Base-by-base conservation (phyloP, 257 asterid species). In the Lithospermum erythrorhizon region DNA sequence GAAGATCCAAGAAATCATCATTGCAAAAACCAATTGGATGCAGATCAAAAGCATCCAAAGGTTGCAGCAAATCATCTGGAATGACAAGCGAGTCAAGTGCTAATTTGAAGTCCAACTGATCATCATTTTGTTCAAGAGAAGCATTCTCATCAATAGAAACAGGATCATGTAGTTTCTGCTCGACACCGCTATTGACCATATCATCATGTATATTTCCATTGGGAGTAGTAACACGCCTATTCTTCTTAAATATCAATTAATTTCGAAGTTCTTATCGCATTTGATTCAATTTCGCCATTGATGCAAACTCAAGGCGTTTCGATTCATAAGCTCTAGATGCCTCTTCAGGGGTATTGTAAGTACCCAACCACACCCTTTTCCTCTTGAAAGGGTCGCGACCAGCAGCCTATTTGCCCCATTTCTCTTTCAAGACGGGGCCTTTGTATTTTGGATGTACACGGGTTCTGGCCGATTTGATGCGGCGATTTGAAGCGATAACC, bases 321-420 rank as follows among this genome's bases (percentile, higher is more conserved):
- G 4, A 14, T 68, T 90, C 98, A 22, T 87, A 87, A 49, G 94
- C 98, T 18, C 52, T 23, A 0, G 94, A 76, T 2, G 98, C 96
- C 21, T 82, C 96, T 60, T 81, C 94, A 2, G 95, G 87, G 7
- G 95, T 80, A 20, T 56, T 53, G 65, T 69, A 83, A n/a, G 98
- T 90, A 7, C 98, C 98, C 74, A 90, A 59, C 96, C 98, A 90
- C 35, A 85, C 67, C 79, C 98, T 54, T 65, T 69, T 90, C 0
- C 77, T 81, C 76, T 68, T 57, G 29, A 78, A 66, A 0, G 96
- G 98, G 17, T 90, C 89, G 9, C 96, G 95, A 27, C 87, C 98
- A 0, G 98, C 96, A 1, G 96, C 98, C 90, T 89, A 90, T 70
- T 80, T 87, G 15, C 98, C 98, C 96, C 96, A 90, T 79, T 87